These are phyloP conservation scores for Eimeria zaria DNA, from an alignment of 169 alveolate genomes.

Conservation along the genomic window DNA sequence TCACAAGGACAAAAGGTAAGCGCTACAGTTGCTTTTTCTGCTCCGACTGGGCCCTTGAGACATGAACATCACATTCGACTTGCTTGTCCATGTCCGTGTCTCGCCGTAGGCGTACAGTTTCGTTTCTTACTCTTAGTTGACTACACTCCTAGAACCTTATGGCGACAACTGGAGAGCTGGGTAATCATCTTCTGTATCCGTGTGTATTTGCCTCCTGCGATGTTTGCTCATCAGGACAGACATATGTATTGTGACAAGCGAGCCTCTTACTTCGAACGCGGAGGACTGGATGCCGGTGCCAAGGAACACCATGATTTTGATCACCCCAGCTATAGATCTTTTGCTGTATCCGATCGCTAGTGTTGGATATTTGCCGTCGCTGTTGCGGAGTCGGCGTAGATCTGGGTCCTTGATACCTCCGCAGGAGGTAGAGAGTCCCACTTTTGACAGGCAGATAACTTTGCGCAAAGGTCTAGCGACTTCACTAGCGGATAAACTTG, in stretches of 20 bases:
- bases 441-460: conserved; percentile 11
- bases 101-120: not conserved
- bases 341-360: conserved; percentile 78
- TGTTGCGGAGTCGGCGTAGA: conserved; percentile 48
- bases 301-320: conserved; percentile 74
- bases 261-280: conserved; percentile 81
- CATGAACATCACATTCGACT: not conserved
- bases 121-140: too few relatives aligned
- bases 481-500: conserved; percentile 34
- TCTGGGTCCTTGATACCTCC: not conserved
- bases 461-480: conserved; percentile 37
- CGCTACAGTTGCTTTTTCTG: not conserved
- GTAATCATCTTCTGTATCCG: not conserved
- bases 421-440: not conserved
- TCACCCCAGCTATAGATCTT: conserved; percentile 78
- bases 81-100: not conserved
- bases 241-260: conserved; percentile 82
- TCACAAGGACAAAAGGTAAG: conserved; percentile 76
- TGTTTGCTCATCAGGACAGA: conserved; percentile 65
- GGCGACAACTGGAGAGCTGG: not conserved
- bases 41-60: not conserved
- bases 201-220: not conserved
- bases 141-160: not conserved
- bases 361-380: conserved; percentile 65
- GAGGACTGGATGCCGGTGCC: conserved; percentile 86